Base-by-base conservation (phyloP, 495 filamentous ascomycete species). In the Arthonia radiata region DNA sequence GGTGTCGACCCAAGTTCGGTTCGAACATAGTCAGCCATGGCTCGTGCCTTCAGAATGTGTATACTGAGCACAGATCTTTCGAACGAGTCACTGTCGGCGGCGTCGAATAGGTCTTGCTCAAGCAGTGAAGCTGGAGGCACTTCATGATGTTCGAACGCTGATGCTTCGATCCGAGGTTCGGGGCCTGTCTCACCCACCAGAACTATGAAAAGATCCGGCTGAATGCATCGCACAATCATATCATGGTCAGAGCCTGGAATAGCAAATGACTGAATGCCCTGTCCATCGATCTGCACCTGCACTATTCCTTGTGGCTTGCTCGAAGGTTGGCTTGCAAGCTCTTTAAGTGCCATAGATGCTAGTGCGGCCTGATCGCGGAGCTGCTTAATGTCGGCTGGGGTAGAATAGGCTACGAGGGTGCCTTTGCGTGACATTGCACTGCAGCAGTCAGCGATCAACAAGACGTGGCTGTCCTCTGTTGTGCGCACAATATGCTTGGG, bases 341-440 rank as follows among this genome's bases (percentile, higher is more conserved):
- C 48, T 30, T 49, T 49, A 47, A 47, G 50, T 3, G 38, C 35
- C 31, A 52, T 35, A 9, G 45, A 40, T 8, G 47, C 39, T 12
- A 47, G 26, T 4, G 49, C 39, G 3, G 49, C 46, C 25, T 48
- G 43, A 25, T 47, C 44, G 5, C 47, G 40, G 4, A 50, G 34
- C 13, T 47, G 42, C 27, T 39, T 36, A 24, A 43, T 42, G 28
- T 50, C 34, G 4, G 37, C 34, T 4, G 47, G 45, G 16, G 43
- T 48, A 2, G 39, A 49, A 32, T 50, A 46, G 2, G 49, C 43
- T 13, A 52, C 29, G 6, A 52, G 39, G 9, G 41, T 50, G 16
- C 43, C 49, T 25, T 48, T 52, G 23, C 44, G 49, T 13, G 49
- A 47, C 41, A 52, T 52, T 9, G 49, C 17, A 30, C 43, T 46